Evolutionary conservation across 768 basidiomycete species (phyloP).

Genomic region (Lanmaoa pseudosensibilis): DNA sequence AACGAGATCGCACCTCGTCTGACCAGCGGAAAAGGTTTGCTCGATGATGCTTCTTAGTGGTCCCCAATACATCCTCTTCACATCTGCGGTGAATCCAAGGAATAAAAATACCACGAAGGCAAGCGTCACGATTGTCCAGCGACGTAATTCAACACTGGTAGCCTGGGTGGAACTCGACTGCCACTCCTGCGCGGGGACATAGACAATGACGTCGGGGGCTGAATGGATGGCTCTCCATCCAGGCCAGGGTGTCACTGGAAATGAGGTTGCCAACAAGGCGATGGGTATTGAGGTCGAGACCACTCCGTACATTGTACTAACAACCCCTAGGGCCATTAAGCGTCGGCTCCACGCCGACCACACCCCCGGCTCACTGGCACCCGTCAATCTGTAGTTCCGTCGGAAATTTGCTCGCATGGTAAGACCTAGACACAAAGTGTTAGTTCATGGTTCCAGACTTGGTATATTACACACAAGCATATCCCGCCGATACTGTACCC

Average conservation of each 20-base stretch:
- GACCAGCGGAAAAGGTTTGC: background rate
- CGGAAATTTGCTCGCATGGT: slow-evolving; percentile 3
- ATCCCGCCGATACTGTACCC: slow-evolving; percentile 45
- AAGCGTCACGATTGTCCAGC: slow-evolving; percentile 18
- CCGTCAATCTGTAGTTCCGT: background rate
- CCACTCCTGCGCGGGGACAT: slow-evolving; percentile 13
- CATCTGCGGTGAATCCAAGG: slow-evolving; percentile 17
- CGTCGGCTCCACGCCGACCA: slow-evolving; percentile 12
- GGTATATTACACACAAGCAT: slow-evolving; percentile 28
- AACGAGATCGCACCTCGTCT: background rate
- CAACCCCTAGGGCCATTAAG: slow-evolving; percentile 10
- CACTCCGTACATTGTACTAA: slow-evolving; percentile 11
- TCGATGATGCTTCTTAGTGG: background rate
- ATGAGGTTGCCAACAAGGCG: background rate
- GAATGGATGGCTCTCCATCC: slow-evolving; percentile 22
- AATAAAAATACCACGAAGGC: slow-evolving; percentile 16
- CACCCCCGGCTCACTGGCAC: background rate
- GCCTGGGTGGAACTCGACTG: background rate
- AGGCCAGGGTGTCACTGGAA: slow-evolving; percentile 19
- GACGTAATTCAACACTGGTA: slow-evolving; percentile 12
- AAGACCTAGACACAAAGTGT: slow-evolving; percentile 6
- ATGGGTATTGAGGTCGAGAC: slow-evolving; percentile 15
- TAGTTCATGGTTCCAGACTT: background rate
- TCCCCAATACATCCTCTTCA: slow-evolving; percentile 14
- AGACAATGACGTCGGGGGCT: slow-evolving; percentile 4